Conservation (phyloP, 73 alveolate species). For the Uronychia setigera region DNA sequence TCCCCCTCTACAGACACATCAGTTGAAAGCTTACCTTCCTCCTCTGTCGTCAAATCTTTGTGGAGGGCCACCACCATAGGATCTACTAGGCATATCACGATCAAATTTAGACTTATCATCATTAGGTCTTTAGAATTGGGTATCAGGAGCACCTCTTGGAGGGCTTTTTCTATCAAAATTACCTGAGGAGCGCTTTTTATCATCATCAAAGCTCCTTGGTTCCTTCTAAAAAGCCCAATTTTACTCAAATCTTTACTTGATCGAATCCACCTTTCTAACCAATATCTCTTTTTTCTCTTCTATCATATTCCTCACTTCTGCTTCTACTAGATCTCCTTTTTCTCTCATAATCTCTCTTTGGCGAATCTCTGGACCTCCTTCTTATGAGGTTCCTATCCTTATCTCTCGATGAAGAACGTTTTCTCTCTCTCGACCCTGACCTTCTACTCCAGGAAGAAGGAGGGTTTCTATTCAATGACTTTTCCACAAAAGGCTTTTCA, state of each 20-base stretch:
- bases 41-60: too few relatives aligned
- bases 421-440: not conserved
- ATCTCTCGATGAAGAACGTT: too few relatives aligned
- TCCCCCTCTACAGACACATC: too few relatives aligned
- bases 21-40: too few relatives aligned
- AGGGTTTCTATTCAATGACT: not conserved
- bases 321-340: not conserved
- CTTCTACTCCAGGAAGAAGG: not conserved
- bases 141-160: not conserved
- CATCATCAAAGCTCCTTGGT: not conserved
- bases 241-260: too few relatives aligned
- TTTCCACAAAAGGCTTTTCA: not conserved
- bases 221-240: too few relatives aligned
- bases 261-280: not conserved
- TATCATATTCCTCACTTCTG: not conserved
- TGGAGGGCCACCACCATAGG: too few relatives aligned
- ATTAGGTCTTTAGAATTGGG: not conserved
- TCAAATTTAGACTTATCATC: too few relatives aligned
- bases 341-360: not conserved
- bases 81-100: too few relatives aligned
- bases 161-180: not conserved
- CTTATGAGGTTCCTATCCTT: not conserved
- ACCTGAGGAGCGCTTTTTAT: not conserved
- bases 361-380: slow-evolving; percentile 1
- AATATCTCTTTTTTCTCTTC: not conserved